Base-by-base conservation (phyloP, 148 eudicot genomes). In the Mesembryanthemum crystallinum region DNA sequence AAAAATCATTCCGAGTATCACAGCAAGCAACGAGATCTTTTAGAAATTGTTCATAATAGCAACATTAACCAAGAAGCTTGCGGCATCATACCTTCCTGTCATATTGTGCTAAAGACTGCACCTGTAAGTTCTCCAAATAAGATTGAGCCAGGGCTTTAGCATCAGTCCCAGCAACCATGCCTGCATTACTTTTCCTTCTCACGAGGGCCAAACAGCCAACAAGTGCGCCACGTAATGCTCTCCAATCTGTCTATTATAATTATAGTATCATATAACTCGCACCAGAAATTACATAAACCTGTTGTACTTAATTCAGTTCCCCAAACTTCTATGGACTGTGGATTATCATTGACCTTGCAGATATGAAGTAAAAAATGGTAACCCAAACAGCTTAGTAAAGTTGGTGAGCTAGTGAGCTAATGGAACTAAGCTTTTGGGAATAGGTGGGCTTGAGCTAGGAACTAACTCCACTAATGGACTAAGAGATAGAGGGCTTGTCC, bases 191-290 rank as follows among this genome's bases (percentile, higher is more conserved):
- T 88, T 90, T 90, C 83, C 97, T 92, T 89, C 78, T 88, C 76
- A 90, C 42, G 73, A 95, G 85, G 52, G 90, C 89, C 87, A 95
- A 84, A 77, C 97, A 92, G 74, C 98, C 98, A 77, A 90, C 88
- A 76, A 95, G 88, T 74, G 98, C 97, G 70, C 98, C 98, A 77
- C 85, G 92, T 84, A 90, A 82, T 43, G 94, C 98, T 85, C 86
- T 92, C 98, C 98, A 95, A 82, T 95, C 98, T 92, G 92, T 86
- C 98, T 95, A 91, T 77, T 82, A 70, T 67, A 77, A 72, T 49
- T 37, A 74, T 25, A 55, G 76, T 74, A 87, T 87, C 82, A 88
- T 76, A 78, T 76, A 81, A 69, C 72, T 63, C 71, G 69, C 47
- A 58, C 43, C 61, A 73, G 70, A 73, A 54, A 62, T 13, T 21